Evolutionary conservation across 2,329 filamentous ascomycete species (phyloP).

Genomic region (Microcyclospora tardicrescens): DNA sequence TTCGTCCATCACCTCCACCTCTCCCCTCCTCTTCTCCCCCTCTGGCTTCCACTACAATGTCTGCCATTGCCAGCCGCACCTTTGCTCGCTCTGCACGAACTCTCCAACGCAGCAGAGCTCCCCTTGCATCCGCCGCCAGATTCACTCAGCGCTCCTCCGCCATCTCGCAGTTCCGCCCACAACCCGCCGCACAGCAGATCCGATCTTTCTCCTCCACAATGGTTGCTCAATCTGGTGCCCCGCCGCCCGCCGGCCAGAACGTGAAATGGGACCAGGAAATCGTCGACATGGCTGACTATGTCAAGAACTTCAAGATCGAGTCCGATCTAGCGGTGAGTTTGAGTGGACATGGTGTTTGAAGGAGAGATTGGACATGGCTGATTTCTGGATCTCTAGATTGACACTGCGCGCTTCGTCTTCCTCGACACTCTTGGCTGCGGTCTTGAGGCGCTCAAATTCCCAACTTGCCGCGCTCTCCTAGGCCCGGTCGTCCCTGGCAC

Average conservation of each 20-base stretch:
- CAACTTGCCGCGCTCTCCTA: constrained; percentile 88
- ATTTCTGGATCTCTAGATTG: constrained; percentile 48
- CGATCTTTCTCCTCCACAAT: constrained; percentile 21
- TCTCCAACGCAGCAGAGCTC: constrained; percentile 18
- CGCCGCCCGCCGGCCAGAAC: constrained; percentile 1
- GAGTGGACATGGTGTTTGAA: neutral
- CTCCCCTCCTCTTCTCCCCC: neutral
- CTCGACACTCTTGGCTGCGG: constrained; percentile 95
- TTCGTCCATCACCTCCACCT: constrained; percentile 1
- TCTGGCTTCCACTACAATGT: constrained; percentile 8
- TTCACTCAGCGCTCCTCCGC: constrained; percentile 11
- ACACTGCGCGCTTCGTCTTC: constrained; percentile 93
- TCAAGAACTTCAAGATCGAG: constrained; percentile 80
- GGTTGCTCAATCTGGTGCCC: constrained; percentile 18
- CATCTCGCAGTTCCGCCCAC: constrained; percentile 4
- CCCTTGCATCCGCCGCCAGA: constrained; percentile 15
- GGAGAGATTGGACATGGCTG: neutral
- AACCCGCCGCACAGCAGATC: constrained; percentile 8
- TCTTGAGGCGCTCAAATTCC: constrained; percentile 87
- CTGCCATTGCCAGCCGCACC: constrained; percentile 28
- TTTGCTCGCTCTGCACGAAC: constrained; percentile 18
- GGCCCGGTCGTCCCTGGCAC: constrained; percentile 87
- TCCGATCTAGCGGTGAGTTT: constrained; percentile 77
- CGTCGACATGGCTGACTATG: constrained; percentile 86
- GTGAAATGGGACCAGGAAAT: constrained; percentile 73